phyloP scores from a whole-genome alignment of 257 asterid genomes.

The Solanum clarkiae region DNA sequence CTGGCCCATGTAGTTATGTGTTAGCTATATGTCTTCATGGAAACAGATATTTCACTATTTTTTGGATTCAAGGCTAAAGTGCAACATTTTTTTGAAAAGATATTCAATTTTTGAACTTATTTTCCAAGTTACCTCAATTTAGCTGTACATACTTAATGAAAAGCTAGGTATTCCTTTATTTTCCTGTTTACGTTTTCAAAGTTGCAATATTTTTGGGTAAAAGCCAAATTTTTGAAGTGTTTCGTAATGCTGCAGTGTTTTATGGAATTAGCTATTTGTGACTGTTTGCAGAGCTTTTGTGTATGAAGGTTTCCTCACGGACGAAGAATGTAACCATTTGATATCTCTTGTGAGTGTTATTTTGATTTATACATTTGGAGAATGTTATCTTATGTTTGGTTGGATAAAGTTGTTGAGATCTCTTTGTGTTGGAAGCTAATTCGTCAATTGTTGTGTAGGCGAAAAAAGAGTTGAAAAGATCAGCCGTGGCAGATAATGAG shows the following conservation, averaged over 20 bases:
- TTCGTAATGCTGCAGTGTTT: background rate
- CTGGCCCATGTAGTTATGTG: constrained; percentile 20
- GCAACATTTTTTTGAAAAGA: background rate
- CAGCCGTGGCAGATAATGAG: constrained; percentile 73
- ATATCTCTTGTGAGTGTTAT: constrained; percentile 60
- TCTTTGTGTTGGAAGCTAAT: background rate
- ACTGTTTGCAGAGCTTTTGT: constrained; percentile 61
- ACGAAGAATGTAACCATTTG: constrained; percentile 84
- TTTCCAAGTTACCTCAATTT: background rate
- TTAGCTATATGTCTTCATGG: background rate
- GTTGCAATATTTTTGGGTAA: background rate
- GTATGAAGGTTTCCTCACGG: constrained; percentile 81
- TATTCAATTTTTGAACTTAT: background rate
- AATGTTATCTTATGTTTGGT: background rate
- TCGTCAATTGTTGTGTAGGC: constrained; percentile 34
- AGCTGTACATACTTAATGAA: background rate
- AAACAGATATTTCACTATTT: background rate
- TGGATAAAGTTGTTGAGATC: background rate
- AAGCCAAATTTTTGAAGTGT: background rate
- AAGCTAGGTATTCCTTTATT: background rate
- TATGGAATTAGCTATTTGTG: background rate
- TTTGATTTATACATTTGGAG: background rate
- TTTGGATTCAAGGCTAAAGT: background rate
- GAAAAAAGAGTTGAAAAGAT: constrained; percentile 79
- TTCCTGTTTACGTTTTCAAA: background rate